Evolutionary conservation across 805 yeast species (phyloP).

Genomic region (Wickerhamomyces hampshirensis): DNA sequence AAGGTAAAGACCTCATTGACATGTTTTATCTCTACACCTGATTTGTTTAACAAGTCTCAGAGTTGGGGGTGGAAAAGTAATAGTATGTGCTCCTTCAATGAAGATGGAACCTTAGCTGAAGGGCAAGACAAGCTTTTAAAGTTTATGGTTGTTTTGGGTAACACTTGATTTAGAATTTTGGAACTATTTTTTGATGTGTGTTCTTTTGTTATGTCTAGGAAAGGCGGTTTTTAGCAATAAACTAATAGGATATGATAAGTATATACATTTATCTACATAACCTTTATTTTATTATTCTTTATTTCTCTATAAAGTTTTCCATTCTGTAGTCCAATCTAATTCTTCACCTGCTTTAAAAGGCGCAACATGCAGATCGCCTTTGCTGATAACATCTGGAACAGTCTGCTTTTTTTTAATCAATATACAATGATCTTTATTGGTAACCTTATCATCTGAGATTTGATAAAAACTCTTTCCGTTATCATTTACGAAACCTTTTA

Average conservation of each 20-base stretch:
- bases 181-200: too few species aligned
- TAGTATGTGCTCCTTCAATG: slow-evolving; percentile 47
- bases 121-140: slow-evolving; percentile 41
- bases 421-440: slow-evolving; percentile 42
- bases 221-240: too few species aligned
- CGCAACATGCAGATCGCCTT: slow-evolving; percentile 51
- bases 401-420: slow-evolving; percentile 48
- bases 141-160: slow-evolving; percentile 47
- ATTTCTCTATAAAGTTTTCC: slow-evolving; percentile 38
- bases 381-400: slow-evolving; percentile 56
- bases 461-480: slow-evolving; percentile 71
- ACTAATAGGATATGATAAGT: too few species aligned
- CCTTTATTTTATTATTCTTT: background rate
- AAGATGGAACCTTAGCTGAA: slow-evolving; percentile 40
- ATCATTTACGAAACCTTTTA: slow-evolving; percentile 71
- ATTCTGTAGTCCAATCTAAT: slow-evolving; percentile 67
- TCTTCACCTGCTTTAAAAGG: slow-evolving; percentile 85
- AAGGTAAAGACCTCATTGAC: slow-evolving; percentile 41
- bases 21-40: slow-evolving; percentile 52
- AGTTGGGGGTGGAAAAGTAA: slow-evolving; percentile 63
- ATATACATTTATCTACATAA: too few species aligned
- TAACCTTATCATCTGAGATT: slow-evolving; percentile 40
- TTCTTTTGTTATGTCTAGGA: too few species aligned
- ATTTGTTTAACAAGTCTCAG: slow-evolving; percentile 46
- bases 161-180: slow-evolving; percentile 28